Conservation (phyloP, 2,329 filamentous ascomycete genomes). For the Fusarium transvaalense region DNA sequence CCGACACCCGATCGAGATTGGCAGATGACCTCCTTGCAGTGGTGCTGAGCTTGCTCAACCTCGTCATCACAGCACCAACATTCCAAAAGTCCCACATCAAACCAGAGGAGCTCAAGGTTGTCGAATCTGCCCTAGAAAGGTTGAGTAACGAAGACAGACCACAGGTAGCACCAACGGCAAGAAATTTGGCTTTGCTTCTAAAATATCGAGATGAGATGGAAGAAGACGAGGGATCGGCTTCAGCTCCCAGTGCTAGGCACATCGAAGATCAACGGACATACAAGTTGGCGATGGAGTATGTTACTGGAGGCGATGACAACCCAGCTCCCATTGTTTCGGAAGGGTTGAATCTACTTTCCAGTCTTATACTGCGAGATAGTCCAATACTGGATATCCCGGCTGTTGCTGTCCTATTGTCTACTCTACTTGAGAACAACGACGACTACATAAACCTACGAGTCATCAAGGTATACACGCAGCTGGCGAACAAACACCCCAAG, state of each 20-base stretch:
- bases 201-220: slow-evolving; percentile 68
- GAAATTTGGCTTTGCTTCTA: slow-evolving; percentile 68
- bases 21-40: slow-evolving; percentile 65
- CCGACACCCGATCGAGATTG: slow-evolving; percentile 56
- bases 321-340: slow-evolving; percentile 76
- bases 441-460: slow-evolving; percentile 79
- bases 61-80: slow-evolving; percentile 68
- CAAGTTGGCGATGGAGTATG: slow-evolving; percentile 72
- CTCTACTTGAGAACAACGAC: slow-evolving; percentile 73
- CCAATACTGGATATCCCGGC: slow-evolving; percentile 75
- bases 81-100: slow-evolving; percentile 65
- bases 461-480: slow-evolving; percentile 72
- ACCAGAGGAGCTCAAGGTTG: slow-evolving; percentile 56
- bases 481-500: slow-evolving; percentile 72
- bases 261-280: slow-evolving; percentile 73
- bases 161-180: slow-evolving; percentile 65
- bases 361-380: slow-evolving; percentile 67
- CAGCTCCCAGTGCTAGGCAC: slow-evolving; percentile 60
- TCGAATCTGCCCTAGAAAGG: slow-evolving; percentile 63
- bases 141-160: slow-evolving; percentile 55
- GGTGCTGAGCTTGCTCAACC: slow-evolving; percentile 71
- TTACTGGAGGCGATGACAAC: slow-evolving; percentile 68
- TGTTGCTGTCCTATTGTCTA: slow-evolving; percentile 72
- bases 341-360: slow-evolving; percentile 71
- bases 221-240: slow-evolving; percentile 54